Evolutionary conservation across 495 filamentous ascomycete genomes (phyloP), one percentile per base, ranked within the genome.

Genomic region (Hypomontagnella submonticulosa): DNA sequence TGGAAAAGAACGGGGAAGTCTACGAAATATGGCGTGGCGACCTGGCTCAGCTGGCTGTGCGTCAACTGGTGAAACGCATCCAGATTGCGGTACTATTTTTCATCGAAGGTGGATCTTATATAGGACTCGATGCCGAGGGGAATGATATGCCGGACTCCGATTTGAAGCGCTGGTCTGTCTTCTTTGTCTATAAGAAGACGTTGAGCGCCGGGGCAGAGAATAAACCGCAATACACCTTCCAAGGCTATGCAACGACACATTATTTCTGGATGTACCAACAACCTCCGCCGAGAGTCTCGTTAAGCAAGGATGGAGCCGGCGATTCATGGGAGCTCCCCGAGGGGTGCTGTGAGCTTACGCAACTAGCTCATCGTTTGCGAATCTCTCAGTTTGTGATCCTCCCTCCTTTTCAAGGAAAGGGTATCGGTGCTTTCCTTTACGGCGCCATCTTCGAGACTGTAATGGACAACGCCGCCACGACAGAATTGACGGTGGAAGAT

Each of bases 371-470:
- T 66, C 88, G 95, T 10, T 82, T 89, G 38, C 84, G 95, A 16
- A 95, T 99, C 63, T 94, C 94, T 1, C 95, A 99, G 75, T 97
- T 98, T 80, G 71, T 98, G 18, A 89, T 99, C 66, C 87, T 99
- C 7, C 96, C 93, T 4, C 89, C 92, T 16, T 96, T 91, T 74
- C 92, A 96, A 73, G 78, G 82, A 54, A 85, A 87, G 47, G 91
- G 91, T 15, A 87, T 95, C 63, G 95, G 96, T 46, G 84, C 87
- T 12, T 81, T 87, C 40, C 86, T 99, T 52, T 99, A 97, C 81
- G 86, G 85, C 53, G 81, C 87, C 34, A 90, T 98, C 67, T 89
- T 90, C 63, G 72, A 80, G 0, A 76, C 84, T 60, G 90, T 90
- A 71, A 80, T 87, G 57, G 73, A 81, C 19, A 83, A 89, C 46